Evolutionary conservation across 2,329 filamentous ascomycete species (phyloP).

Genomic region (Alternaria rosae): DNA sequence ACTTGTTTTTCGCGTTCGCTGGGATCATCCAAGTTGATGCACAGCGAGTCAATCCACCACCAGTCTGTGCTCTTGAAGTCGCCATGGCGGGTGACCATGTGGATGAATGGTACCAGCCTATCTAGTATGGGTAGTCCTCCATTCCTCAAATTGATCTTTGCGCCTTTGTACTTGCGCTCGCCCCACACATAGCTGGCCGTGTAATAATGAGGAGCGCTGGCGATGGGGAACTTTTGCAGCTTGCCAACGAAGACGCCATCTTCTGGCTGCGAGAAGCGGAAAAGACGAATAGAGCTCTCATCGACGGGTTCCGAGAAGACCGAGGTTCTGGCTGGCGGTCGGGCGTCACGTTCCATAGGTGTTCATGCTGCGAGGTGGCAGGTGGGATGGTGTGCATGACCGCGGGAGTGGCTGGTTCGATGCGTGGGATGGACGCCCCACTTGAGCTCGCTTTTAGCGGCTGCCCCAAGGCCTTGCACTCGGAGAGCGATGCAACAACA

Average conservation of each 20-base stretch:
- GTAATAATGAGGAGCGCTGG: constrained; percentile 36
- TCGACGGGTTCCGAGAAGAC: background rate
- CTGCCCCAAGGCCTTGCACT: background rate
- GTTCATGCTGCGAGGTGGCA: background rate
- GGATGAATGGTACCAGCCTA: constrained; percentile 19
- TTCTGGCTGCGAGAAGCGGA: constrained; percentile 24
- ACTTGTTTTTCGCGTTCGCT: constrained; percentile 39
- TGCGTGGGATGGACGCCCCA: background rate
- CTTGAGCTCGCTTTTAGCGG: background rate
- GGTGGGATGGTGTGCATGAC: background rate
- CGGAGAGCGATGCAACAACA: background rate
- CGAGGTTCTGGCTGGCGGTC: background rate
- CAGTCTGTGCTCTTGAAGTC: constrained; percentile 33
- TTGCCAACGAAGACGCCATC: constrained; percentile 18
- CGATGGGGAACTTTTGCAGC: constrained; percentile 32
- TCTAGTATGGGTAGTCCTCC: constrained; percentile 24
- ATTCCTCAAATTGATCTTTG: constrained; percentile 16
- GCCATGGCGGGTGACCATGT: constrained; percentile 28
- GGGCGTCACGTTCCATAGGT: background rate
- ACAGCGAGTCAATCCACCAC: constrained; percentile 46
- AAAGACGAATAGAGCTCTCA: constrained; percentile 31
- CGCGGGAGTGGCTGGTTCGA: background rate
- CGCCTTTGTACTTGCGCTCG: constrained; percentile 15
- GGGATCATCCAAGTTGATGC: constrained; percentile 38
- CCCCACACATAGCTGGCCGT: constrained; percentile 44